A percentile compares a stretch with the other conserved stretches of the same genome.
Evolutionary conservation across 495 filamentous ascomycete species (phyloP).

Genomic region (Emericellopsis terricola): DNA sequence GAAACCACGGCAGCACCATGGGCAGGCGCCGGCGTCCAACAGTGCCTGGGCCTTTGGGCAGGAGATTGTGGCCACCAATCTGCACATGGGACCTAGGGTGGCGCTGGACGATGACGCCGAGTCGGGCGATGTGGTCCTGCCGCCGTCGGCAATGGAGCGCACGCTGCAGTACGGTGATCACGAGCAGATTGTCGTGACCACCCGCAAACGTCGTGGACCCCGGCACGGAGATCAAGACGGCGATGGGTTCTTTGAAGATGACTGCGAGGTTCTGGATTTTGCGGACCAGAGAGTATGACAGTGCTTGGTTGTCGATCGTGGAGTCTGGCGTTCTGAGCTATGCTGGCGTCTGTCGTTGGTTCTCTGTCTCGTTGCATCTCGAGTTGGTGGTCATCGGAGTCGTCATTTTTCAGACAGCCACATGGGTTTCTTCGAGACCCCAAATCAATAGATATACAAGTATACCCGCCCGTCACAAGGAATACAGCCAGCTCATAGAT

Average conservation of each 20-base stretch:
- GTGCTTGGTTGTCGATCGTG: not conserved
- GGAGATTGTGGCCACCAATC: constrained; percentile 36
- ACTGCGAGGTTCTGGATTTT: constrained; percentile 85
- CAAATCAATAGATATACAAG: too few species aligned
- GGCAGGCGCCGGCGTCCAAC: not conserved
- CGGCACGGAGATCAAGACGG: constrained; percentile 32
- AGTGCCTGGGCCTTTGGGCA: constrained; percentile 56
- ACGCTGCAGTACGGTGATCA: constrained; percentile 44
- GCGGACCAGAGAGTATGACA: constrained; percentile 62
- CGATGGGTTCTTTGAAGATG: constrained; percentile 87
- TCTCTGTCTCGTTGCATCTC: too few species aligned
- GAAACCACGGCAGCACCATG: not conserved
- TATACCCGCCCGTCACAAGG: too few species aligned
- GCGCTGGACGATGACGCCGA: constrained; percentile 37
- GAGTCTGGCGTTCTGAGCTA: not conserved
- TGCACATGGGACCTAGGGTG: constrained; percentile 34
- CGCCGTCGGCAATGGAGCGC: constrained; percentile 36
- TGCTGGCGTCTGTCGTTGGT: too few species aligned
- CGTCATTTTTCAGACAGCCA: not conserved
- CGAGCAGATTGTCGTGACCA: constrained; percentile 67
- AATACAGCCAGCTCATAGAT: too few species aligned
- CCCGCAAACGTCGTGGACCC: constrained; percentile 45
- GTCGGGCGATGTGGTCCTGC: constrained; percentile 30
- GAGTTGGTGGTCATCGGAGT: too few species aligned
- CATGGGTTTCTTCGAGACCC: not conserved